Percentiles rank a stretch among this genome's conserved stretches.
Evolutionary conservation across 495 filamentous ascomycete genomes (phyloP).

Genomic region (Penicillium turbatum): DNA sequence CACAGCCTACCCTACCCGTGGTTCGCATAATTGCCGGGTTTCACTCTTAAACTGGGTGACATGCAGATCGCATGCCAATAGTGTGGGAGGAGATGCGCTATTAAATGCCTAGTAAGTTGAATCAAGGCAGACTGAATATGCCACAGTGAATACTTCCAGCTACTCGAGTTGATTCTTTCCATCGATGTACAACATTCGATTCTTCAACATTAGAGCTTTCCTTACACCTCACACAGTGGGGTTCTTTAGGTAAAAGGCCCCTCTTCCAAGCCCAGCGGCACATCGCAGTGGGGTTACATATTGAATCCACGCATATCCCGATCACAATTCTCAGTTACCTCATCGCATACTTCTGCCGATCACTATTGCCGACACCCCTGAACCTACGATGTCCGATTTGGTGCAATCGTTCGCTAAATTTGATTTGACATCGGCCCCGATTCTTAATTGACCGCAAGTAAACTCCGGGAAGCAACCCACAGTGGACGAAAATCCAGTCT

Average conservation of each 20-base stretch:
- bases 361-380: neutral
- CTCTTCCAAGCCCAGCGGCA: neutral
- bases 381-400: too few relatives aligned
- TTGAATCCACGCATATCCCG: too few relatives aligned
- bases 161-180: neutral
- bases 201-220: too few relatives aligned
- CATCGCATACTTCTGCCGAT: neutral
- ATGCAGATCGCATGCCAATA: constrained; percentile 2
- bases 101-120: neutral
- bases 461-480: neutral
- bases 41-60: neutral
- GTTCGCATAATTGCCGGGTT: neutral
- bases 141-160: neutral
- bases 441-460: neutral
- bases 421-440: neutral
- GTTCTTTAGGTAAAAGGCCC: neutral
- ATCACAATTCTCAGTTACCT: neutral
- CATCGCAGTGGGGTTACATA: neutral
- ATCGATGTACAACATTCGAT: too few relatives aligned
- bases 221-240: neutral
- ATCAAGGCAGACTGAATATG: neutral
- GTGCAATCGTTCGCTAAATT: neutral
- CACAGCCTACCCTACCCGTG: too few relatives aligned
- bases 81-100: neutral
- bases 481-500: neutral